These are phyloP conservation scores for Suhomyces wounanorum DNA, from an alignment of 1,139 yeast species.

Conservation along the genomic window DNA sequence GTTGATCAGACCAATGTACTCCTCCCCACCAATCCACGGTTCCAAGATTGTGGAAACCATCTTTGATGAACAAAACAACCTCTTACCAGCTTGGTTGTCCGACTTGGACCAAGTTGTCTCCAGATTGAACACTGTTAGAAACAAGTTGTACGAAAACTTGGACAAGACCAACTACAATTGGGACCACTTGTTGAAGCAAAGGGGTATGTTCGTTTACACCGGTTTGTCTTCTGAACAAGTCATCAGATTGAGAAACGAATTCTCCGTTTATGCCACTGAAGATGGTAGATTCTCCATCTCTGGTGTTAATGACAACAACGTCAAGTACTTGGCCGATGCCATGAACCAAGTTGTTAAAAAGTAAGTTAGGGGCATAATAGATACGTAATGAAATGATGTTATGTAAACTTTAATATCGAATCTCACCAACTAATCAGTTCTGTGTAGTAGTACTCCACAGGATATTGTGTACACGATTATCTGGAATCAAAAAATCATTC, in stretches of 20 bases:
- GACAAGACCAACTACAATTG: slow-evolving; percentile 65
- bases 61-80: slow-evolving; percentile 54
- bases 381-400: not conserved
- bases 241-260: slow-evolving; percentile 64
- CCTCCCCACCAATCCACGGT: slow-evolving; percentile 95
- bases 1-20: slow-evolving; percentile 82
- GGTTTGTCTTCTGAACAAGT: slow-evolving; percentile 77
- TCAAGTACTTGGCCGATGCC: slow-evolving; percentile 78
- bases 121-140: slow-evolving; percentile 77
- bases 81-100: slow-evolving; percentile 71
- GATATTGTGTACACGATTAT: too few relatives aligned
- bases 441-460: too few relatives aligned
- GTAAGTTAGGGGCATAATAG: slow-evolving; percentile 14
- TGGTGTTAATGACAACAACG: slow-evolving; percentile 79
- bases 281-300: slow-evolving; percentile 94
- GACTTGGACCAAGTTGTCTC: slow-evolving; percentile 76
- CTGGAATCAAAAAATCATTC: too few relatives aligned
- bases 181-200: slow-evolving; percentile 85
- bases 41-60: slow-evolving; percentile 83
- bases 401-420: not conserved
- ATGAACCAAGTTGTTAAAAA: slow-evolving; percentile 58
- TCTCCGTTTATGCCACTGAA: slow-evolving; percentile 78
- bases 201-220: slow-evolving; percentile 96
- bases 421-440: not conserved
- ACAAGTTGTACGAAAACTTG: slow-evolving; percentile 58